Conservation (phyloP, 2,329 filamentous ascomycete genomes). For the Beauveria sp. region DNA sequence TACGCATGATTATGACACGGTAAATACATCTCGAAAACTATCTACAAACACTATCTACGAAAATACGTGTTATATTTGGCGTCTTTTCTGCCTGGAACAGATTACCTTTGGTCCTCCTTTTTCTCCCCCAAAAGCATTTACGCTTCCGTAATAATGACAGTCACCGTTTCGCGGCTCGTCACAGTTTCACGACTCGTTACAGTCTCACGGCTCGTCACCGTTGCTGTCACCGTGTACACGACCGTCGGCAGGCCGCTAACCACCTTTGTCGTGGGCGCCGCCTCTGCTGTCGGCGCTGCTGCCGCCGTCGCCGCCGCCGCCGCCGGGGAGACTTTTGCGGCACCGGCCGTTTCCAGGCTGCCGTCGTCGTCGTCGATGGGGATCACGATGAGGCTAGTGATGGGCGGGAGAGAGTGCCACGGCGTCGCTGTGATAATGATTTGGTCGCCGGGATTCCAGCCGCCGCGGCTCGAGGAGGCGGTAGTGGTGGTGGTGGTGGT, state of each 20-base stretch:
- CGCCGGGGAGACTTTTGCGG: background rate
- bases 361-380: background rate
- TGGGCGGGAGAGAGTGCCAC: background rate
- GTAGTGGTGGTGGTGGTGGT: background rate
- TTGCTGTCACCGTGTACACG: constrained; percentile 29
- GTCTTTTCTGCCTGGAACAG: background rate
- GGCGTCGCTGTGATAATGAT: constrained; percentile 15
- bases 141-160: constrained; percentile 18
- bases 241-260: constrained; percentile 28
- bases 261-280: constrained; percentile 15
- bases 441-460: background rate
- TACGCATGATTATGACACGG: background rate
- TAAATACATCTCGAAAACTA: background rate
- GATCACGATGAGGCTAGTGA: background rate
- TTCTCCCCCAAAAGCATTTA: background rate
- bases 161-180: constrained; percentile 13
- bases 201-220: constrained; percentile 21
- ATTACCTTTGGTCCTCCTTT: too few relatives aligned
- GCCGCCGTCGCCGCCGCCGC: background rate
- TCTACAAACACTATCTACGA: background rate
- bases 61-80: background rate
- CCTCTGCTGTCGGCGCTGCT: background rate
- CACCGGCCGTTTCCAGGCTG: background rate
- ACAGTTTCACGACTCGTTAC: constrained; percentile 19
- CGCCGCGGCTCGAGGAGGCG: background rate